A percentile compares a stretch with the other conserved stretches of the same genome.
phyloP scores from a whole-genome alignment of 2,329 filamentous ascomycete species.

The Scolecobasidium constrictum region DNA sequence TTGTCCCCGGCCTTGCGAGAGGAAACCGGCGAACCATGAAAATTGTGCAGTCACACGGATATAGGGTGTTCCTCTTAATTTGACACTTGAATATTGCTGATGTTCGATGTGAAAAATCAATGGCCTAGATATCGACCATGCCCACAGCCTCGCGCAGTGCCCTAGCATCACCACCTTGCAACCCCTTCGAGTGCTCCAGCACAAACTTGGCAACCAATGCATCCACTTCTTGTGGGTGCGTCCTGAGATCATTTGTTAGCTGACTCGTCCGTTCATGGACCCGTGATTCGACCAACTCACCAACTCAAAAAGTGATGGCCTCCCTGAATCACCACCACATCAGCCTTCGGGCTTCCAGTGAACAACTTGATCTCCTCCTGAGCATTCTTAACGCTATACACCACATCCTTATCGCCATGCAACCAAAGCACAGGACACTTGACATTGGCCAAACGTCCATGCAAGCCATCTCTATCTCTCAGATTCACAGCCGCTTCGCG shows the following conservation, averaged over 20 bases:
- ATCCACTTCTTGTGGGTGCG: conserved; percentile 35
- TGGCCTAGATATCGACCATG: conserved; percentile 29
- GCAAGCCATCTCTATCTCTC: conserved; percentile 37
- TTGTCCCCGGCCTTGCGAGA: too few relatives aligned
- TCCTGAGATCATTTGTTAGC: too few relatives aligned
- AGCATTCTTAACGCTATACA: conserved; percentile 32
- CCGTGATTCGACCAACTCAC: too few relatives aligned
- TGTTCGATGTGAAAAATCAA: too few relatives aligned
- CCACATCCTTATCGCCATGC: conserved; percentile 20
- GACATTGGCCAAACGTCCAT: conserved; percentile 34
- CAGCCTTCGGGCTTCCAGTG: conserved; percentile 29
- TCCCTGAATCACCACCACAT: conserved; percentile 32
- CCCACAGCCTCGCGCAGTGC: conserved; percentile 45
- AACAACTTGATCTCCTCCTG: conserved; percentile 39
- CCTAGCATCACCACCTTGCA: conserved; percentile 38
- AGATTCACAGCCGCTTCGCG: conserved; percentile 41
- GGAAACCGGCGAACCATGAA: too few relatives aligned
- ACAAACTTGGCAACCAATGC: conserved; percentile 22
- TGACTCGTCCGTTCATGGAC: too few relatives aligned
- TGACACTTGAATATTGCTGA: too few relatives aligned
- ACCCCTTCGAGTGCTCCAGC: conserved; percentile 16
- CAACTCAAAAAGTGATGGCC: conserved; percentile 40
- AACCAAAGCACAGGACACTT: conserved; percentile 34
- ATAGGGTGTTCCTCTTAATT: too few relatives aligned
- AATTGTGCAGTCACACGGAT: too few relatives aligned